Conservation (phyloP, 306 rosid genomes). For the Argentina anserina region DNA sequence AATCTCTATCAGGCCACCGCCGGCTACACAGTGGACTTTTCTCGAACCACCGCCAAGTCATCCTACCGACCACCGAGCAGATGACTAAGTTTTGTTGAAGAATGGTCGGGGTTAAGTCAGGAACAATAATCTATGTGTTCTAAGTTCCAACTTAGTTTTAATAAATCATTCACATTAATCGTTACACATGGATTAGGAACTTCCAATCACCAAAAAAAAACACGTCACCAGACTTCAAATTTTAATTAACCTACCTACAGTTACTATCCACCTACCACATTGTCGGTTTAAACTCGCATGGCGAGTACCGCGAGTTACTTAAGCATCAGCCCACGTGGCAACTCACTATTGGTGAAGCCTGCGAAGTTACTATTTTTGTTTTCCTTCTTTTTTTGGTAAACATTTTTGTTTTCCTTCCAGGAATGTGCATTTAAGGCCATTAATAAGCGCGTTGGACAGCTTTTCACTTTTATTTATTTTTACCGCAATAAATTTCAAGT, state of each 20-base stretch:
- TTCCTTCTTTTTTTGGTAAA: too few species aligned
- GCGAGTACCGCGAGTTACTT: too few species aligned
- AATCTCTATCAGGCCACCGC: background rate
- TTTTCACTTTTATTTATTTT: background rate
- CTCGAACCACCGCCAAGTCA: background rate
- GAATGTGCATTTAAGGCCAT: background rate
- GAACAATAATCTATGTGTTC: too few species aligned
- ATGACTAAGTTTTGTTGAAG: too few species aligned
- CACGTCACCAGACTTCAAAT: background rate
- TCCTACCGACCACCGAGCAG: conserved; percentile 1
- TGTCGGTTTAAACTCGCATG: background rate
- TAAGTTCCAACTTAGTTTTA: too few species aligned
- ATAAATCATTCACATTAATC: too few species aligned
- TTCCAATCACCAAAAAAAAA: background rate
- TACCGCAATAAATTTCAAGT: background rate
- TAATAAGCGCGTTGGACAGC: background rate
- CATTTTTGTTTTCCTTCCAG: background rate
- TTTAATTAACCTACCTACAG: background rate
- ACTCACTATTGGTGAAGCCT: background rate
- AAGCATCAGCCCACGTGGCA: background rate
- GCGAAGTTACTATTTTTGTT: background rate
- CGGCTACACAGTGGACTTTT: background rate
- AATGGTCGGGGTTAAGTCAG: too few species aligned
- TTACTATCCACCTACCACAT: background rate
- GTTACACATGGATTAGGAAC: background rate